Conservation (phyloP, 768 basidiomycete genomes). For the Scleroderma citrinum region DNA sequence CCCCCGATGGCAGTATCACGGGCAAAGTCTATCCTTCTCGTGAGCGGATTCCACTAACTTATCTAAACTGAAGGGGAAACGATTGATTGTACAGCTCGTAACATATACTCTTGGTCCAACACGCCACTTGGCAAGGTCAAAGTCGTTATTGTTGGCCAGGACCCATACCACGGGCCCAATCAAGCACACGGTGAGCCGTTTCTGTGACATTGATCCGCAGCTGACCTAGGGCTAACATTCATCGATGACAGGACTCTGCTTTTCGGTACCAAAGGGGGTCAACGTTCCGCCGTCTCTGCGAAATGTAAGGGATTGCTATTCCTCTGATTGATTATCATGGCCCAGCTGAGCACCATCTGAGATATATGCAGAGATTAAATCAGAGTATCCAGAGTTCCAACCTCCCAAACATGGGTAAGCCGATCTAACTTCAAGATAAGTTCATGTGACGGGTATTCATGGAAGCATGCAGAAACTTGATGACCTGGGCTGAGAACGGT, state of each 20-base stretch:
- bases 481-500: slow-evolving; percentile 76
- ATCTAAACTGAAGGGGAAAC: not conserved
- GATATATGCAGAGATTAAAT: slow-evolving; percentile 86
- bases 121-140: slow-evolving; percentile 81
- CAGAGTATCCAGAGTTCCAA: slow-evolving; percentile 75
- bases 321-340: slow-evolving; percentile 6
- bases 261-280: slow-evolving; percentile 83
- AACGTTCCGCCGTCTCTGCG: slow-evolving; percentile 72
- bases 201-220: not conserved
- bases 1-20: slow-evolving; percentile 39
- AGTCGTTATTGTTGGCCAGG: slow-evolving; percentile 87
- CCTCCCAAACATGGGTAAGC: slow-evolving; percentile 80
- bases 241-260: slow-evolving; percentile 60
- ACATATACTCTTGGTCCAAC: slow-evolving; percentile 90
- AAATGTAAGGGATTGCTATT: slow-evolving; percentile 48
- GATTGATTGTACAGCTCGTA: slow-evolving; percentile 45
- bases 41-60: too few relatives aligned
- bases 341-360: slow-evolving; percentile 25
- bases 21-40: slow-evolving; percentile 73
- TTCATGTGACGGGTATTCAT: slow-evolving; percentile 3
- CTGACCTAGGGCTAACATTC: slow-evolving; percentile 7
- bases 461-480: slow-evolving; percentile 57
- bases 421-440: slow-evolving; percentile 12
- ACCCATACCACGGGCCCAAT: slow-evolving; percentile 75
- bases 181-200: slow-evolving; percentile 74